Percentiles rank a stretch among this genome's conserved stretches.
Evolutionary conservation across 768 basidiomycete genomes (phyloP).

Genomic region (Collybiopsis luxurians): DNA sequence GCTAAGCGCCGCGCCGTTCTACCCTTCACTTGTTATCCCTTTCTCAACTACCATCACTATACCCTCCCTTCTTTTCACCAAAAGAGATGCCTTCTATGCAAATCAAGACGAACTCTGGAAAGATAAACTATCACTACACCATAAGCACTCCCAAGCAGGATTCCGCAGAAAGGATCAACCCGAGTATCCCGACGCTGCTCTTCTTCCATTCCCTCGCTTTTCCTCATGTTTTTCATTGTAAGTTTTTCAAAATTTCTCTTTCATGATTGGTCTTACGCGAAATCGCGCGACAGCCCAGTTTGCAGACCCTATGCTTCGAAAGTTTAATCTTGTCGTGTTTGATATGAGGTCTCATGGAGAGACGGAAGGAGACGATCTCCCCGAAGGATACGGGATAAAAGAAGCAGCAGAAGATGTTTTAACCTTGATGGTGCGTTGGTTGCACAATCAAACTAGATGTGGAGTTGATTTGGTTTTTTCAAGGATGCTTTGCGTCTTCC

Average conservation of each 20-base stretch:
- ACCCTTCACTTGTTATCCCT: background rate
- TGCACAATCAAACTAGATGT: background rate
- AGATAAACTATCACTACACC: background rate
- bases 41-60: background rate
- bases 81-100: slow-evolving; percentile 1
- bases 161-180: background rate
- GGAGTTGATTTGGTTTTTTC: background rate
- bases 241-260: background rate
- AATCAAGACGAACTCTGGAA: background rate
- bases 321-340: slow-evolving; percentile 7
- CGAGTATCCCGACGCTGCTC: background rate
- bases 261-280: background rate
- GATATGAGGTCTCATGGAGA: slow-evolving; percentile 1
- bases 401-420: slow-evolving; percentile 1
- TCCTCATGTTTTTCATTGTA: slow-evolving; percentile 7
- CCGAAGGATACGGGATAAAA: background rate
- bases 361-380: background rate
- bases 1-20: background rate
- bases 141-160: background rate
- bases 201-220: slow-evolving; percentile 4
- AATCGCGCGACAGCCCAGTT: background rate
- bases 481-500: slow-evolving; percentile 4
- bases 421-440: background rate
- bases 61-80: background rate
- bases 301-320: slow-evolving; percentile 5